Evolutionary conservation across 371 early-diverging fungal genomes (phyloP).

Genomic region (Lichtheimia ornata): DNA sequence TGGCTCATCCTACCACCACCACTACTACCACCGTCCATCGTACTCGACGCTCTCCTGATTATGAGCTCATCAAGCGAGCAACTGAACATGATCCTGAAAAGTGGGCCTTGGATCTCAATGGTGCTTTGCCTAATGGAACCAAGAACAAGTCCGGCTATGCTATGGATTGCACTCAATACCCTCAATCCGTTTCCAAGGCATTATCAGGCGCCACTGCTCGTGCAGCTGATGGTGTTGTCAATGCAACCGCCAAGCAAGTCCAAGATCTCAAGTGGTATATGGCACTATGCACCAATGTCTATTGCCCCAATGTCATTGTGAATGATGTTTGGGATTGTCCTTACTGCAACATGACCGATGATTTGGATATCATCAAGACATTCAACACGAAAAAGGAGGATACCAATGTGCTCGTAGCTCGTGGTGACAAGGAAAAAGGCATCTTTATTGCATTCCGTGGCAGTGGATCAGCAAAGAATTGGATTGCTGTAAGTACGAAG

Average conservation of each 20-base stretch:
- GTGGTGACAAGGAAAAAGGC: constrained; percentile 18
- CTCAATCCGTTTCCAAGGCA: constrained; percentile 1
- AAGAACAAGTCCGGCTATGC: neutral
- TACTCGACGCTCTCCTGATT: too few species aligned
- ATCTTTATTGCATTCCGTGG: constrained; percentile 27
- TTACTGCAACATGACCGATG: constrained; percentile 11
- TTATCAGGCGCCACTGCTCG: neutral
- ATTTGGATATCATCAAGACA: constrained; percentile 16
- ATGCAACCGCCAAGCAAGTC: constrained; percentile 11
- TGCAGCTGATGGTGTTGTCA: neutral
- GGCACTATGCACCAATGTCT: constrained; percentile 12
- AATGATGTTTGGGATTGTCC: constrained; percentile 15
- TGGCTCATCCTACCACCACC: too few species aligned
- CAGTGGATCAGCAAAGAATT: constrained; percentile 16
- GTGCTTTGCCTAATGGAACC: neutral
- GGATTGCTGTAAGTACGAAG: constrained; percentile 10
- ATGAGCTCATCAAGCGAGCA: too few species aligned
- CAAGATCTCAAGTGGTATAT: constrained; percentile 7
- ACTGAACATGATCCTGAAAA: constrained; percentile 1
- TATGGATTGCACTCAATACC: neutral
- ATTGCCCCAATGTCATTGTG: constrained; percentile 21
- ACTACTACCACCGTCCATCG: too few species aligned
- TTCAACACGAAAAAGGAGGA: constrained; percentile 17
- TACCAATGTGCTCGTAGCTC: constrained; percentile 22
- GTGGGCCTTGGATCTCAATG: neutral